These are phyloP conservation scores for Geotrichum europaeum DNA, from an alignment of 1,139 yeast species.

Conservation along the genomic window DNA sequence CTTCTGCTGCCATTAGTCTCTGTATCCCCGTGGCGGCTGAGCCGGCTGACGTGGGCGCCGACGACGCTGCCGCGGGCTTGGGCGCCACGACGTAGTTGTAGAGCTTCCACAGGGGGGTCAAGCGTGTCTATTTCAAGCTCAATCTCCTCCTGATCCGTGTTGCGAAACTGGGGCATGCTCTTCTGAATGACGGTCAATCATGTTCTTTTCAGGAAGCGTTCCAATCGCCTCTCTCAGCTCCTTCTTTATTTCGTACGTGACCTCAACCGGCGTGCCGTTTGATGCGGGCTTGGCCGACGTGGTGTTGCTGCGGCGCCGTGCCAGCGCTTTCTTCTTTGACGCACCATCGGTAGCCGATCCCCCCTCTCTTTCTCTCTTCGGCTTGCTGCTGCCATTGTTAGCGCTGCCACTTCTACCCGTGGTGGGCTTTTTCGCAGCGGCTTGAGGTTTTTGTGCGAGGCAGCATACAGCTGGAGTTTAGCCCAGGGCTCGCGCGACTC, in stretches of 20 bases:
- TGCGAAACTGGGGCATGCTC: slow-evolving; percentile 72
- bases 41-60: slow-evolving; percentile 19
- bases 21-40: slow-evolving; percentile 12
- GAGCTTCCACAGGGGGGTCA: slow-evolving; percentile 78
- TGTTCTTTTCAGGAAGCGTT: slow-evolving; percentile 64
- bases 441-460: slow-evolving; percentile 34
- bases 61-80: slow-evolving; percentile 41
- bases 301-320: slow-evolving; percentile 10
- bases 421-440: slow-evolving; percentile 22
- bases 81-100: slow-evolving; percentile 72
- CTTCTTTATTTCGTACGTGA: slow-evolving; percentile 92
- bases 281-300: slow-evolving; percentile 11
- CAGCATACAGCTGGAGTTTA: slow-evolving; percentile 15
- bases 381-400: slow-evolving; percentile 6
- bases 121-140: slow-evolving; percentile 94
- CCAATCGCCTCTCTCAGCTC: slow-evolving; percentile 86
- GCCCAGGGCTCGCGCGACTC: slow-evolving; percentile 37
- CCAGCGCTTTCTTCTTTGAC: slow-evolving; percentile 22
- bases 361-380: too few relatives aligned
- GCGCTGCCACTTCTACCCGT: slow-evolving; percentile 1
- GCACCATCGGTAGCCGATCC: slow-evolving; percentile 1
- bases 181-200: slow-evolving; percentile 79
- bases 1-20: slow-evolving; percentile 15
- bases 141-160: slow-evolving; percentile 73
- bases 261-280: slow-evolving; percentile 21